phyloP scores from a whole-genome alignment of 2,329 filamentous ascomycete genomes.

The Cladorrhinum sp. region DNA sequence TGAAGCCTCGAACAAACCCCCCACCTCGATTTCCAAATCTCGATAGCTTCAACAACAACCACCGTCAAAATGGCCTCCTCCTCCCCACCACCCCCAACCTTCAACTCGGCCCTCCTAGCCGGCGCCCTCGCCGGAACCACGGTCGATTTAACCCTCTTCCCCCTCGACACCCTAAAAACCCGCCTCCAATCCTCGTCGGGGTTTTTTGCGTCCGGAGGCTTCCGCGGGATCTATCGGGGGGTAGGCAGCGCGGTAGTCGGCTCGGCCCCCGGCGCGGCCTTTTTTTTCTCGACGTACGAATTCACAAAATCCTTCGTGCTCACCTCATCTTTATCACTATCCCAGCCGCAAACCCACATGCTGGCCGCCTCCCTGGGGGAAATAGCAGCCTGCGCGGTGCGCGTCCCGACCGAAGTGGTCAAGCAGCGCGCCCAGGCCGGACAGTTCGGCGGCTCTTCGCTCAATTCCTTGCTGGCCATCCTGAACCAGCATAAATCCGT shows the following conservation, averaged over 20 bases:
- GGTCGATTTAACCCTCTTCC: conserved; percentile 94
- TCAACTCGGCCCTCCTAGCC: conserved; percentile 65
- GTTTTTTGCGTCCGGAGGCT: conserved; percentile 81
- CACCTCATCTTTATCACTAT: conserved; percentile 20
- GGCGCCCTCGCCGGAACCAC: conserved; percentile 91
- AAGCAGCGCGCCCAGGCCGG: conserved; percentile 95
- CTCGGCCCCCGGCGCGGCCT: conserved; percentile 86
- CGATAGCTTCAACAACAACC: no score
- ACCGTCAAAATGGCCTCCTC: conserved; percentile 2
- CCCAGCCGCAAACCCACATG: conserved; percentile 58
- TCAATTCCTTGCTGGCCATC: conserved; percentile 68
- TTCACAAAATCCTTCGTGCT: conserved; percentile 53
- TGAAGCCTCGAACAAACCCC: no score
- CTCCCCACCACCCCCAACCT: conserved; percentile 38
- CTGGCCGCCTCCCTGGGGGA: conserved; percentile 81
- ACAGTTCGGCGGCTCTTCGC: conserved; percentile 69
- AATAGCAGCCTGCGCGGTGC: conserved; percentile 83
- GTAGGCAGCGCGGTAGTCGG: conserved; percentile 87
- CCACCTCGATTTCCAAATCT: no score
- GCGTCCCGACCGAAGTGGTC: conserved; percentile 93
- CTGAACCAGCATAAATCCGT: conserved; percentile 46
- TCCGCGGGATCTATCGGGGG: conserved; percentile 88
- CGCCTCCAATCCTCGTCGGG: conserved; percentile 80
- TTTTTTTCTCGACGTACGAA: conserved; percentile 97
- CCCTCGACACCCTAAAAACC: conserved; percentile 98